Conservation (phyloP, 225 moss, liverwort and hornwort species). For the Marchantia polymorpha region DNA sequence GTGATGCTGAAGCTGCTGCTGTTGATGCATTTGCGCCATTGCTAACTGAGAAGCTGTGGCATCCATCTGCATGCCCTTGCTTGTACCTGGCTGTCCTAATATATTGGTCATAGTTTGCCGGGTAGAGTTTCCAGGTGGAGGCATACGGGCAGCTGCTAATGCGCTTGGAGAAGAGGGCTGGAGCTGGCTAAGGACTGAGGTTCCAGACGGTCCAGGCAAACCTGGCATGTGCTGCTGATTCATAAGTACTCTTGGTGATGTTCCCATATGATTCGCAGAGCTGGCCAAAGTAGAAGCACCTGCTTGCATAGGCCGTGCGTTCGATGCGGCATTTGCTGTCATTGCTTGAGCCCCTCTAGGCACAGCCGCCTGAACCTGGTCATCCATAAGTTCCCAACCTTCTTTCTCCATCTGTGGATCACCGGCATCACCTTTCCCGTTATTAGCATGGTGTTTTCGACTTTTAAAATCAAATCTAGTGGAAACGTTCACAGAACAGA, state of each 20-base stretch:
- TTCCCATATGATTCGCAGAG: constrained; percentile 59
- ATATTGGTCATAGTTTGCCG: constrained; percentile 68
- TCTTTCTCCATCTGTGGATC: constrained; percentile 83
- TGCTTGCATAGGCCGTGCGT: constrained; percentile 95
- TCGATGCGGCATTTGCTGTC: constrained; percentile 83
- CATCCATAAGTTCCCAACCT: constrained; percentile 80
- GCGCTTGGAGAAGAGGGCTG: constrained; percentile 93
- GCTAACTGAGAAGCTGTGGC: constrained; percentile 71
- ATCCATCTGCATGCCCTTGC: constrained; percentile 70
- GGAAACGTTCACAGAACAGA: too few species aligned
- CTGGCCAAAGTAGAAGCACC: constrained; percentile 90
- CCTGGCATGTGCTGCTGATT: constrained; percentile 76
- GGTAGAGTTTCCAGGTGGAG: constrained; percentile 84
- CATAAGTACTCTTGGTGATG: constrained; percentile 63
- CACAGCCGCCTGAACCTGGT: constrained; percentile 76
- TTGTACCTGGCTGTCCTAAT: constrained; percentile 65
- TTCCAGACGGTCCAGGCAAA: constrained; percentile 48
- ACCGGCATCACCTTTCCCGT: too few species aligned
- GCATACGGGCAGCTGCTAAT: constrained; percentile 91
- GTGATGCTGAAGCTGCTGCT: constrained; percentile 33
- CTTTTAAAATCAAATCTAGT: too few species aligned
- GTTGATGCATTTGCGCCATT: constrained; percentile 43
- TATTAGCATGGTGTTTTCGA: too few species aligned
- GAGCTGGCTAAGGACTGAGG: constrained; percentile 63
- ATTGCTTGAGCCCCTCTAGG: constrained; percentile 67